A percentile compares a stretch with the other conserved stretches of the same genome.
These are phyloP conservation scores for Puccinia novopanici DNA, from an alignment of 1,284 basidiomycete species.

Conservation along the genomic window DNA sequence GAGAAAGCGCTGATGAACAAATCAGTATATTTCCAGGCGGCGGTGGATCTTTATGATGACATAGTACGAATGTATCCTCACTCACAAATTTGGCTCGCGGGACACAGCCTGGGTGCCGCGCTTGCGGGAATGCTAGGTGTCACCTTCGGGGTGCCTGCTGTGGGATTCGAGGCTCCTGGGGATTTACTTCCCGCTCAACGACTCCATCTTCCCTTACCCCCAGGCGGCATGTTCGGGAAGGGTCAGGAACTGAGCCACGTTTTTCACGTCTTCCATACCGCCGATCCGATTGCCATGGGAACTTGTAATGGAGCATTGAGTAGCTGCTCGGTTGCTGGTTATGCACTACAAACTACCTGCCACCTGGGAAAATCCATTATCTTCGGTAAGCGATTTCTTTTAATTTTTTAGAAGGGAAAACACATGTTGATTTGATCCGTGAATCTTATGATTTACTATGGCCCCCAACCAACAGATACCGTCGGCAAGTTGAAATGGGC, in stretches of 20 bases:
- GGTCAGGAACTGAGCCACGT: slow-evolving; percentile 56
- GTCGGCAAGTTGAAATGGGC: slow-evolving; percentile 49
- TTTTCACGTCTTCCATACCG: slow-evolving; percentile 76
- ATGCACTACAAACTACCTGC: slow-evolving; percentile 64
- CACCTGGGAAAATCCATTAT: slow-evolving; percentile 40
- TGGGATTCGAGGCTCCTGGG: slow-evolving; percentile 88
- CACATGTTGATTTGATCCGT: background rate
- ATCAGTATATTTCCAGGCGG: slow-evolving; percentile 81
- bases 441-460: background rate
- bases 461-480: slow-evolving; percentile 26
- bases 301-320: slow-evolving; percentile 71
- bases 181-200: slow-evolving; percentile 81
- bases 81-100: slow-evolving; percentile 87
- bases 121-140: slow-evolving; percentile 81
- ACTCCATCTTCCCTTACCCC: slow-evolving; percentile 77
- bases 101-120: slow-evolving; percentile 86
- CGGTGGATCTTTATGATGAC: slow-evolving; percentile 82
- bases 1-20: slow-evolving; percentile 78
- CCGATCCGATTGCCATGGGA: slow-evolving; percentile 77
- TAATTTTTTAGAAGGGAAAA: background rate
- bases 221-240: slow-evolving; percentile 55
- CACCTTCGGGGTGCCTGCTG: slow-evolving; percentile 87
- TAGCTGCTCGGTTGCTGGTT: slow-evolving; percentile 70
- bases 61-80: slow-evolving; percentile 89
- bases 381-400: slow-evolving; percentile 32